phyloP scores from a whole-genome alignment of 1,284 basidiomycete genomes.

The Fomitopsis palustris region DNA sequence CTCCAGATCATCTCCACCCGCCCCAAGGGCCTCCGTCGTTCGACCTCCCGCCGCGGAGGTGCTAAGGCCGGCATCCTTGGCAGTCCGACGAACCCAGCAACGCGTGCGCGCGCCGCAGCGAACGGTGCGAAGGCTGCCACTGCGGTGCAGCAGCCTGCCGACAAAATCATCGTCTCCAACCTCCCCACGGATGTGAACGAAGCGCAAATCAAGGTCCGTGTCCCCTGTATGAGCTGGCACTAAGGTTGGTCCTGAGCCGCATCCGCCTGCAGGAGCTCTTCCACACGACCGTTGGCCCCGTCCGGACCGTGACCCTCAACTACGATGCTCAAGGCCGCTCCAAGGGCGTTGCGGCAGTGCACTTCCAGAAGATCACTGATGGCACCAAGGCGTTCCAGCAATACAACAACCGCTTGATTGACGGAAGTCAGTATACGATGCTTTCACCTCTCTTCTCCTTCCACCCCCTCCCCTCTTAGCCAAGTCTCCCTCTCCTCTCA shows the following conservation, averaged over 20 bases:
- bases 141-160: slow-evolving; percentile 41
- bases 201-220: slow-evolving; percentile 82
- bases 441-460: slow-evolving; percentile 33
- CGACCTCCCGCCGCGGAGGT: slow-evolving; percentile 36
- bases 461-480: slow-evolving; percentile 21
- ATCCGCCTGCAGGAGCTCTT: slow-evolving; percentile 79
- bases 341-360: slow-evolving; percentile 87
- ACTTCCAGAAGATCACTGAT: slow-evolving; percentile 86
- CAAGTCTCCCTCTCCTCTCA: background rate
- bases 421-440: slow-evolving; percentile 96
- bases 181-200: slow-evolving; percentile 96
- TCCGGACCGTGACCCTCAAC: slow-evolving; percentile 80
- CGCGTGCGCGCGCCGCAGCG: slow-evolving; percentile 48
- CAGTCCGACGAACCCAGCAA: slow-evolving; percentile 40
- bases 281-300: slow-evolving; percentile 84
- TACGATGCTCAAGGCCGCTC: slow-evolving; percentile 86
- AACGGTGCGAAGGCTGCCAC: slow-evolving; percentile 37
- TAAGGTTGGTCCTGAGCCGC: no score
- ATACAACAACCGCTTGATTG: slow-evolving; percentile 99
- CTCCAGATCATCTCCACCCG: slow-evolving; percentile 73
- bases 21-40: slow-evolving; percentile 48
- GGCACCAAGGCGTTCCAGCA: slow-evolving; percentile 89
- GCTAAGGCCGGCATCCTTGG: slow-evolving; percentile 57
- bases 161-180: slow-evolving; percentile 97
- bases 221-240: background rate